Base-by-base conservation (phyloP, 192 early-diverging fungal species). In the Martensiomyces pterosporus region DNA sequence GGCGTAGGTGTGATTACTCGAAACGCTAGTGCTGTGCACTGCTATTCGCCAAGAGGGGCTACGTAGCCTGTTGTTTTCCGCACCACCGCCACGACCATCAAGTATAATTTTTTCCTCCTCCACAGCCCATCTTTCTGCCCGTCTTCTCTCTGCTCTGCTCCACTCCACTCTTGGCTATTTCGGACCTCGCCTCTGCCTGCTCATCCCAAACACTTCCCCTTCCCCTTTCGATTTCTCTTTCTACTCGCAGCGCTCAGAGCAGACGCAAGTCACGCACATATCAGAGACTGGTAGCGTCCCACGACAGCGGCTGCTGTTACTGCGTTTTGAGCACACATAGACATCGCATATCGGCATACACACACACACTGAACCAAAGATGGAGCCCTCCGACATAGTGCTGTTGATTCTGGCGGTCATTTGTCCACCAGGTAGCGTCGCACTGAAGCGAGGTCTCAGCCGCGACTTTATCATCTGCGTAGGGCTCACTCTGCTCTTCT, bases 391-490 rank as follows among this genome's bases (percentile, higher is more conserved):
- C 0, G 72, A 75, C 42, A 55, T 75, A 12, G 60, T 75, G 6
- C 57, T 75, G 43, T 47, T 67, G 35, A 24, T 46, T 9, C 60
- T 75, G 10, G 72, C 57, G 18, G 57, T 75, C 14, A 32, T 75
- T 47, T 77, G 85, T 34, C 84, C 84, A 19, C 84, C 84, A 14
- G 63, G 85, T 13, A 80, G 75, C 47, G 85, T 82, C 24, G 61
- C 78, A 16, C 64, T 87, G 39, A 83, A 85, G 52, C 75, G 65
- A 32, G 85, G 85, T 16, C 81, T 79, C 55, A 74, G 66, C 23
- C 53, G 53, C 23, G 86, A 85, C 42, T 76, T 87, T 52, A 71
- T 78, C 24, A 80, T 88, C 47, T 87, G 85, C 57, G 80, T 86
- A 45, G 52, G 54, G 6, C 71, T 90, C 39, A 88, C 88, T 2